Conservation (phyloP, 1,284 basidiomycete genomes). For the Fomes fomentarius region DNA sequence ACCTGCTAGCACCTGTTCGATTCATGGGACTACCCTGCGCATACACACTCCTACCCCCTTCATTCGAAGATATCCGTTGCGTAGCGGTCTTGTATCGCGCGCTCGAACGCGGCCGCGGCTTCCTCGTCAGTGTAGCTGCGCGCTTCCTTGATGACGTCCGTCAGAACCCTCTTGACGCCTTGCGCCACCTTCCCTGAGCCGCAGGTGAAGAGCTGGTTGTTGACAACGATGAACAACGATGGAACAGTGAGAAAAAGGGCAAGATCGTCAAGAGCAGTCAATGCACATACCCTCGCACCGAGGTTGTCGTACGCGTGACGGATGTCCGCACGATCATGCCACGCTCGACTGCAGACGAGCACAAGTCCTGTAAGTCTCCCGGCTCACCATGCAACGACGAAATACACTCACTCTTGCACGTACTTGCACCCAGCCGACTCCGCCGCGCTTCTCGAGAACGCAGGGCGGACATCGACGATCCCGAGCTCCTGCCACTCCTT, state of each 20-base stretch:
- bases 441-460: slow-evolving; percentile 46
- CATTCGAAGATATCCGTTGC: slow-evolving; percentile 50
- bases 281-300: slow-evolving; percentile 53
- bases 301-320: slow-evolving; percentile 33
- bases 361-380: neutral
- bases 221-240: too few relatives aligned
- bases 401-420: slow-evolving; percentile 48
- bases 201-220: slow-evolving; percentile 53
- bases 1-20: too few relatives aligned
- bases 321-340: slow-evolving; percentile 46
- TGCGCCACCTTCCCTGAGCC: slow-evolving; percentile 45
- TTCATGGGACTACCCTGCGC: too few relatives aligned
- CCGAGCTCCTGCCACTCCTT: slow-evolving; percentile 47
- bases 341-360: slow-evolving; percentile 44
- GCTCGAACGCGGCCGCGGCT: slow-evolving; percentile 36
- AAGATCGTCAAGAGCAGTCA: too few relatives aligned
- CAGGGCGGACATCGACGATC: slow-evolving; percentile 51
- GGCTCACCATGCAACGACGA: neutral
- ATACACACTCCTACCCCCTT: too few relatives aligned
- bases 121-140: slow-evolving; percentile 31
- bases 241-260: too few relatives aligned
- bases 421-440: slow-evolving; percentile 48
- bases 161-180: slow-evolving; percentile 41
- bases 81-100: slow-evolving; percentile 42
- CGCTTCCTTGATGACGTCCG: slow-evolving; percentile 40